A percentile compares a stretch with the other conserved stretches of the same genome.
phyloP scores from a whole-genome alignment of 495 filamentous ascomycete genomes.

The Hypoxylon rickii region DNA sequence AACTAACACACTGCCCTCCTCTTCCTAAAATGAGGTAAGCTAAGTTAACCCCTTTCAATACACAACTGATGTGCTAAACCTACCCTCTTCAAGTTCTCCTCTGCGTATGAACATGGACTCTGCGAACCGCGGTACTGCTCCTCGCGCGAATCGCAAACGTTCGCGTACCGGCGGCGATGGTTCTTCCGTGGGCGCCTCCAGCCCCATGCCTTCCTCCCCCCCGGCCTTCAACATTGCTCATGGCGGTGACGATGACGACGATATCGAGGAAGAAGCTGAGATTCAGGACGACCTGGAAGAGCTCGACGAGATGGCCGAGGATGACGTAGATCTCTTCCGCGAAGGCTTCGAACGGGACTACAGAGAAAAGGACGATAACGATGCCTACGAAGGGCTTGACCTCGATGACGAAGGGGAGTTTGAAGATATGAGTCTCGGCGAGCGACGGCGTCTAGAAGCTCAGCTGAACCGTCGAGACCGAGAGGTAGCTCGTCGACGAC shows the following conservation, averaged over 20 bases:
- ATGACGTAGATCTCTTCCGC: conserved; percentile 92
- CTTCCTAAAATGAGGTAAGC: conserved; percentile 52
- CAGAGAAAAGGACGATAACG: conserved; percentile 55
- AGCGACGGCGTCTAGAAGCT: conserved; percentile 82
- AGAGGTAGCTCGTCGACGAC: conserved; percentile 72
- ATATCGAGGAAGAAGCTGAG: conserved; percentile 71
- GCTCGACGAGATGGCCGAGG: conserved; percentile 93
- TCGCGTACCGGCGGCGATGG: conserved; percentile 75
- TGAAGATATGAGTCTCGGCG: conserved; percentile 74
- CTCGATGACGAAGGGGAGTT: conserved; percentile 67
- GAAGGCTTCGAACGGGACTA: conserved; percentile 92
- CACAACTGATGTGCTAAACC: conserved; percentile 5
- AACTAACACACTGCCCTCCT: too few species aligned
- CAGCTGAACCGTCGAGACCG: conserved; percentile 83
- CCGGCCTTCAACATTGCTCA: conserved; percentile 59
- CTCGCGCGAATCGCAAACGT: conserved; percentile 73
- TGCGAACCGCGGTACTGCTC: conserved; percentile 74
- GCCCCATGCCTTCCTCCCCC: conserved; percentile 54
- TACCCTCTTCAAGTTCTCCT: conserved; percentile 65
- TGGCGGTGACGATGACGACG: conserved; percentile 72
- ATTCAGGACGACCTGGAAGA: conserved; percentile 86
- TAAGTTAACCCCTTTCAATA: background rate
- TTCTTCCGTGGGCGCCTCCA: conserved; percentile 67
- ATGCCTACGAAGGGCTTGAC: conserved; percentile 50
- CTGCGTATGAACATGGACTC: conserved; percentile 82